Evolutionary conservation across 2,329 filamentous ascomycete genomes (phyloP), one percentile per base, ranked within the genome.

Genomic region (Gnomoniopsis sp.): DNA sequence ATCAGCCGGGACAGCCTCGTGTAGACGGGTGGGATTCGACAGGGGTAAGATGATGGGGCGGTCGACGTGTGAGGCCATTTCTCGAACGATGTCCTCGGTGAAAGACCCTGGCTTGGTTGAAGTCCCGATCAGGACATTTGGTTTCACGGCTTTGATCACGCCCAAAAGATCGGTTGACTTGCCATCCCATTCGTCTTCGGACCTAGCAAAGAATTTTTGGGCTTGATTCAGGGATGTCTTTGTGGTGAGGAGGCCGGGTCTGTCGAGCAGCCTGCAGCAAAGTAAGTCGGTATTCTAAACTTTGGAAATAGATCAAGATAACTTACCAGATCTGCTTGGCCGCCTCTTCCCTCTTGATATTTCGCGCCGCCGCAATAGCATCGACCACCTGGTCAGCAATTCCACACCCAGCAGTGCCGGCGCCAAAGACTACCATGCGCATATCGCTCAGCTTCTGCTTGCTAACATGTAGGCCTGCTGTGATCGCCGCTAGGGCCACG

Each of bases 341-440:
- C 0, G 90, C 90, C n/a, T 92, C 88, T n/a, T 88, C 82, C 61
- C 86, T 88, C 36, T 79, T 81, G 59, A 89, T 88, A 1, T 77
- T 75, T 2, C 82, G 82, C 65, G 92, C 85, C 0, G 88, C 77
- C 0, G 85, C 85, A 56, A 96, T 93, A 0, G 91, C 89, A 65
- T 93, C 90, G 17, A 87, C 79, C 6, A 96, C 84, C 67, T 96
- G 90, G 65, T 96, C 91, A 2, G 91, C 91, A 57, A 96, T 96
- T 2, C 91, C 91, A 0, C 88, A 90, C 1, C 91, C 91, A 1
- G 92, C 92, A 2, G 88, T 90, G 0, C 91, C 92, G 0, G 90
- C 82, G 1, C 92, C 92, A 62, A 93, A 96, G 36, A 93, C 75
- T 0, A 96, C 81, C 58, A 95, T 79, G 33, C 87, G 82, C 15